phyloP scores from a whole-genome alignment of 2,329 filamentous ascomycete species.

The Phialophora tarda region DNA sequence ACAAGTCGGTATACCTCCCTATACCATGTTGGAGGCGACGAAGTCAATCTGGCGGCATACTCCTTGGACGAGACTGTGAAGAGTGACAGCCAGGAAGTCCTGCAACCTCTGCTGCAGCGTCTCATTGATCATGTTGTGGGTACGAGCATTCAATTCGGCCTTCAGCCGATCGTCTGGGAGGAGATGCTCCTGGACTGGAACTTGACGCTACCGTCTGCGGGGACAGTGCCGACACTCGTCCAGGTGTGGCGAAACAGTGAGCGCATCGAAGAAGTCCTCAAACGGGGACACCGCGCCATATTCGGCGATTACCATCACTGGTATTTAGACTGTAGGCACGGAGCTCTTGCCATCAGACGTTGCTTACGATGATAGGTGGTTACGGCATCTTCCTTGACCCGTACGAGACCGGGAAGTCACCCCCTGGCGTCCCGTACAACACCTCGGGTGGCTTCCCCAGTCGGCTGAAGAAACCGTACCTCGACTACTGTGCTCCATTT shows the following conservation, averaged over 20 bases:
- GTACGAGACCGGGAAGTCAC: constrained; percentile 38
- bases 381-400: constrained; percentile 38
- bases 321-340: constrained; percentile 40
- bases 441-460: constrained; percentile 34
- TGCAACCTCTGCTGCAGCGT: constrained; percentile 76
- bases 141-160: constrained; percentile 65
- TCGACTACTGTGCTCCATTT: constrained; percentile 78
- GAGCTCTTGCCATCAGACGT: constrained; percentile 7
- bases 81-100: constrained; percentile 67
- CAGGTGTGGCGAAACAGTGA: constrained; percentile 70
- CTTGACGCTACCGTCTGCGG: constrained; percentile 69
- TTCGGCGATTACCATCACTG: constrained; percentile 43
- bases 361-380: constrained; percentile 33
- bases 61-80: constrained; percentile 73
- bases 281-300: constrained; percentile 43
- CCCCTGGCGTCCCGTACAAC: constrained; percentile 37
- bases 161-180: constrained; percentile 84
- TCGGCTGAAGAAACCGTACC: constrained; percentile 61
- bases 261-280: constrained; percentile 40
- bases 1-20: constrained; percentile 71
- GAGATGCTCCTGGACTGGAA: constrained; percentile 83
- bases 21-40: constrained; percentile 88
- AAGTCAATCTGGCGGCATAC: constrained; percentile 79
- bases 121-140: constrained; percentile 75
- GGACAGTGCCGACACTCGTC: constrained; percentile 49